A percentile compares a stretch with the other conserved stretches of the same genome.
Evolutionary conservation across 1,139 yeast genomes (phyloP).

Genomic region (Candida sp.): DNA sequence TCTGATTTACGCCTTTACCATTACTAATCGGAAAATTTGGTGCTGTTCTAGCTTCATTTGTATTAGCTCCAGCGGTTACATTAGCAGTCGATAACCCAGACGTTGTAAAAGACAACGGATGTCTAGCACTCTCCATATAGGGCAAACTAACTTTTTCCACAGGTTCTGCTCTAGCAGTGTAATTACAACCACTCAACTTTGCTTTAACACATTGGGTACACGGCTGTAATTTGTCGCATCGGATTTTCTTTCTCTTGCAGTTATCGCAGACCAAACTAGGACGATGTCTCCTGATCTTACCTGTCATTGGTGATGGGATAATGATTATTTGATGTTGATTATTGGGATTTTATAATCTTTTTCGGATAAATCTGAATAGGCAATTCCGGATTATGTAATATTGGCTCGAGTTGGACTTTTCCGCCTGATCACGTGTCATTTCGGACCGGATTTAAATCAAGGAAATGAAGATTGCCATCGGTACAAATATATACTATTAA

Average conservation of each 20-base stretch:
- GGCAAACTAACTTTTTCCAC: constrained; percentile 10
- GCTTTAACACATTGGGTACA: constrained; percentile 33
- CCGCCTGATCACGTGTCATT: too few relatives aligned
- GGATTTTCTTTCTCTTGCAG: constrained; percentile 33
- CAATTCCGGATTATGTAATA: neutral
- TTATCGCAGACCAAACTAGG: constrained; percentile 32
- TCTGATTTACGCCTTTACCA: neutral
- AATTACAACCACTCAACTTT: constrained; percentile 21
- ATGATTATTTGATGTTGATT: too few relatives aligned
- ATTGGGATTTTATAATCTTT: too few relatives aligned
- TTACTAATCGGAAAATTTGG: neutral
- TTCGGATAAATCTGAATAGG: neutral
- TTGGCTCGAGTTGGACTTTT: too few relatives aligned
- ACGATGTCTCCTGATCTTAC: constrained; percentile 8
- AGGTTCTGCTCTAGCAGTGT: constrained; percentile 16
- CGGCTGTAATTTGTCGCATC: constrained; percentile 34
- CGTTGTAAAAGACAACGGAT: constrained; percentile 15
- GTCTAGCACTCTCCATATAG: constrained; percentile 22
- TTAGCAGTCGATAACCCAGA: too few relatives aligned
- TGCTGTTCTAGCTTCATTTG: too few relatives aligned
- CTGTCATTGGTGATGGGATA: too few relatives aligned
- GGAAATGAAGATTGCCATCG: too few relatives aligned
- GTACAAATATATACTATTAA: too few relatives aligned
- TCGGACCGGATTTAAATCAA: too few relatives aligned
- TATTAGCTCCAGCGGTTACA: too few relatives aligned